Conservation (phyloP, 805 yeast genomes). For the Wickerhamiella lipophila region DNA sequence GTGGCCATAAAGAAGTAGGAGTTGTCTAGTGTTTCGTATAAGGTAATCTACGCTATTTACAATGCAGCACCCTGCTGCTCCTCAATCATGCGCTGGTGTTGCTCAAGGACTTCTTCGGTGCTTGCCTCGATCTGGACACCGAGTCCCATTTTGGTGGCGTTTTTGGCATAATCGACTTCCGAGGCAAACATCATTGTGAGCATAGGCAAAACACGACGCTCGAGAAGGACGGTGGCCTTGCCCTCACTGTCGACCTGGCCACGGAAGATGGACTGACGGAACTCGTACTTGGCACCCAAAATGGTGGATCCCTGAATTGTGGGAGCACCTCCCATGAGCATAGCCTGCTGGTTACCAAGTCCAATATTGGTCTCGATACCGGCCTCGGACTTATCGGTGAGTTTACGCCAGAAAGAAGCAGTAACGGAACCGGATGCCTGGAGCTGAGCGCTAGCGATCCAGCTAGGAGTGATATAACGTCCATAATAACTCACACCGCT, state of each 20-base stretch:
- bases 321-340: constrained; percentile 71
- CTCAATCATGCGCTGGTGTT: constrained; percentile 23
- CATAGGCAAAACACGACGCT: constrained; percentile 86
- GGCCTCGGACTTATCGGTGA: constrained; percentile 76
- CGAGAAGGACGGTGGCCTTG: constrained; percentile 80
- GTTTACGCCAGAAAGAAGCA: constrained; percentile 88
- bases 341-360: constrained; percentile 38
- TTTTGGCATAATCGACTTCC: constrained; percentile 78
- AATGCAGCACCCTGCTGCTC: constrained; percentile 9
- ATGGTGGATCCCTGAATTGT: constrained; percentile 85
- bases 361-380: constrained; percentile 27
- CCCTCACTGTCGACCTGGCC: constrained; percentile 89
- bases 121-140: constrained; percentile 96
- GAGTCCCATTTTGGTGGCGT: constrained; percentile 72
- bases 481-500: constrained; percentile 82
- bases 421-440: constrained; percentile 84
- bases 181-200: constrained; percentile 79
- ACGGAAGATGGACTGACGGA: constrained; percentile 89
- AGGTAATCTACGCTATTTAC: constrained; percentile 7
- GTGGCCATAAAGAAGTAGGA: background rate
- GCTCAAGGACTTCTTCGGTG: constrained; percentile 73
- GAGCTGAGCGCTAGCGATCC: constrained; percentile 89
- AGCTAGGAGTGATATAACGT: constrained; percentile 75
- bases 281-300: constrained; percentile 93
- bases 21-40: background rate